A percentile compares a stretch with the other conserved stretches of the same genome.
phyloP scores from a whole-genome alignment of 257 asterid species.

The Sherardia arvensis region DNA sequence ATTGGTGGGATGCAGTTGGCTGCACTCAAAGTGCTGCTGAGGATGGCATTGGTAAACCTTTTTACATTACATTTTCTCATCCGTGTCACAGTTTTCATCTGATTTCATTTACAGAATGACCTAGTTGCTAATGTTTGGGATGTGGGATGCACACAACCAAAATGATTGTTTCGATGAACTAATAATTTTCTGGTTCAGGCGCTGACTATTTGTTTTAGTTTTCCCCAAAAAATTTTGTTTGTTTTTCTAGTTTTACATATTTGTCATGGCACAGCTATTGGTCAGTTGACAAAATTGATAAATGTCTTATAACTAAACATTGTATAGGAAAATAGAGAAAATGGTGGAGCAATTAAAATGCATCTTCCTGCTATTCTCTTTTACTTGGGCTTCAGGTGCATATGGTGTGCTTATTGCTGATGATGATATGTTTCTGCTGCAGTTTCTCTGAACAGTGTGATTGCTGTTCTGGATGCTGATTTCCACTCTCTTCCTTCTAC shows the following conservation, averaged over 20 bases:
- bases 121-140: background rate
- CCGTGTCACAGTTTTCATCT: background rate
- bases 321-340: background rate
- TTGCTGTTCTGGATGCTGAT: slow-evolving; percentile 93
- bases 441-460: slow-evolving; percentile 93
- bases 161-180: background rate
- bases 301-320: background rate
- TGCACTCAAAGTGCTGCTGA: slow-evolving; percentile 99
- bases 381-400: no score
- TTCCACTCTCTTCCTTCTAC: slow-evolving; percentile 95
- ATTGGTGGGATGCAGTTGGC: slow-evolving; percentile 99
- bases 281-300: background rate
- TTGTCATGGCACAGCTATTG: background rate
- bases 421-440: slow-evolving; percentile 22
- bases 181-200: background rate
- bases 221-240: no score
- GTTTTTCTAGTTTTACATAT: no score
- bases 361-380: background rate
- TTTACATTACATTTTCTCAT: background rate
- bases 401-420: slow-evolving; percentile 19
- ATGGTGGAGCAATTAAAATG: background rate
- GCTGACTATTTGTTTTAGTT: background rate
- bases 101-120: background rate
- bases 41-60: slow-evolving; percentile 84
- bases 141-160: background rate